Conservation (phyloP, 208 protist species). For the Strigomonas culicis region DNA sequence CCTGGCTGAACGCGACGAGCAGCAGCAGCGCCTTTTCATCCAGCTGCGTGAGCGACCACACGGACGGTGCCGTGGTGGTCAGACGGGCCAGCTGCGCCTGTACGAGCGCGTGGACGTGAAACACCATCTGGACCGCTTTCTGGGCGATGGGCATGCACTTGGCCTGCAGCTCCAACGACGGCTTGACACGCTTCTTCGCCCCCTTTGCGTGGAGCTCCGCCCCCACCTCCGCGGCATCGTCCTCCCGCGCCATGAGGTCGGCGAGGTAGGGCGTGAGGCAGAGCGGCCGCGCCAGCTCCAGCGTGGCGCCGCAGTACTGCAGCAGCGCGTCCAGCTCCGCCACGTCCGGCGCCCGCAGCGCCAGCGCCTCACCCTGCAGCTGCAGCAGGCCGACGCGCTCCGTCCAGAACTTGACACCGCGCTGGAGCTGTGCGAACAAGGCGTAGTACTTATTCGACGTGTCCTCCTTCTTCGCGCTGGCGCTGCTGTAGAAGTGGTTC, state of each 20-base stretch:
- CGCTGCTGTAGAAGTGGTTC: background rate
- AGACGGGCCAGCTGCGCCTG: background rate
- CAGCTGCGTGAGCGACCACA: background rate
- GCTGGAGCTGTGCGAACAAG: background rate
- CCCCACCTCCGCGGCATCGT: background rate
- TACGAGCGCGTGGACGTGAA: background rate
- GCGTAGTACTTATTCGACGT: background rate
- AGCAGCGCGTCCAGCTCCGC: conserved; percentile 13
- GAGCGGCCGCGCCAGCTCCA: conserved; percentile 59
- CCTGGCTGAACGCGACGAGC: conserved; percentile 79
- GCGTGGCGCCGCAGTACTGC: conserved; percentile 22
- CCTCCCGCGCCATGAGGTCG: background rate
- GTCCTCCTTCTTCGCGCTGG: conserved; percentile 25
- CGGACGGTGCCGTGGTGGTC: background rate
- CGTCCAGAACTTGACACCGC: background rate
- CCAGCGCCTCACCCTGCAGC: too few relatives aligned
- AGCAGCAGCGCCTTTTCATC: conserved; percentile 22
- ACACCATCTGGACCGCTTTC: conserved; percentile 8
- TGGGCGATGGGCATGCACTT: conserved; percentile 33
- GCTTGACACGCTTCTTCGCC: background rate
- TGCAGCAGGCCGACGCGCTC: background rate
- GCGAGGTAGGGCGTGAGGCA: conserved; percentile 43
- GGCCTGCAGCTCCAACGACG: conserved; percentile 22
- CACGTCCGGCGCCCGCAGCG: conserved; percentile 22
- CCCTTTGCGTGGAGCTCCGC: background rate